Evolutionary conservation across 305 asterid species (phyloP).

Genomic region (Fraxinus greggii): DNA sequence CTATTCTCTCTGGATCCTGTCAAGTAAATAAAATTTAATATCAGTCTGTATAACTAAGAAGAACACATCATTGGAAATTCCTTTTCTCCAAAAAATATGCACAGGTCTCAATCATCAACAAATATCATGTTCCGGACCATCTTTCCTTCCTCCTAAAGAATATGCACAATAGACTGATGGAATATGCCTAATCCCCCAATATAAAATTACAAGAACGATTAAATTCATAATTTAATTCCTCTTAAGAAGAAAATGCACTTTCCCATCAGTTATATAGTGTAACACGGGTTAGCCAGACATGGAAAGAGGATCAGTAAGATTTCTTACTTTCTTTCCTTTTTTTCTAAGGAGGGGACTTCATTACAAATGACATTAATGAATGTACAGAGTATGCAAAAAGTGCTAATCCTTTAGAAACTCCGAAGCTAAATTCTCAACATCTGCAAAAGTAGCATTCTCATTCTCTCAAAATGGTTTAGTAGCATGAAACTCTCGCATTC

Average conservation of each 20-base stretch:
- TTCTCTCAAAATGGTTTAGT: neutral
- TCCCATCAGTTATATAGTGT: neutral
- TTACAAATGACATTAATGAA: neutral
- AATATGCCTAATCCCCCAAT: neutral
- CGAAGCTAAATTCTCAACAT: neutral
- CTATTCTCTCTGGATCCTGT: slow-evolving; percentile 66
- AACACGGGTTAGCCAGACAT: neutral
- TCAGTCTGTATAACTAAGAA: slow-evolving; percentile 5
- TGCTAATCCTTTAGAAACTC: neutral
- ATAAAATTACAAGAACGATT: neutral
- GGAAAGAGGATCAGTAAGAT: neutral
- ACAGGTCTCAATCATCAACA: neutral
- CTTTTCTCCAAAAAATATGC: neutral
- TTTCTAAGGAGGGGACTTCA: neutral
- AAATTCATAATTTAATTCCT: neutral
- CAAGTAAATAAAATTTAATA: slow-evolving; percentile 20
- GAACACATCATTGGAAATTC: slow-evolving; percentile 1
- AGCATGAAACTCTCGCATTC: neutral
- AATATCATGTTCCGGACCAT: slow-evolving; percentile 1
- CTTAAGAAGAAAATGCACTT: neutral
- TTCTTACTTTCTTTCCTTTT: neutral
- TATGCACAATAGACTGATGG: neutral
- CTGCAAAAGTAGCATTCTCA: neutral
- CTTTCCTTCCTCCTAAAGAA: neutral
- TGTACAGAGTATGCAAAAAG: neutral